phyloP scores from a whole-genome alignment of 2,329 filamentous ascomycete species.

The Dothiorella sarmentorum region DNA sequence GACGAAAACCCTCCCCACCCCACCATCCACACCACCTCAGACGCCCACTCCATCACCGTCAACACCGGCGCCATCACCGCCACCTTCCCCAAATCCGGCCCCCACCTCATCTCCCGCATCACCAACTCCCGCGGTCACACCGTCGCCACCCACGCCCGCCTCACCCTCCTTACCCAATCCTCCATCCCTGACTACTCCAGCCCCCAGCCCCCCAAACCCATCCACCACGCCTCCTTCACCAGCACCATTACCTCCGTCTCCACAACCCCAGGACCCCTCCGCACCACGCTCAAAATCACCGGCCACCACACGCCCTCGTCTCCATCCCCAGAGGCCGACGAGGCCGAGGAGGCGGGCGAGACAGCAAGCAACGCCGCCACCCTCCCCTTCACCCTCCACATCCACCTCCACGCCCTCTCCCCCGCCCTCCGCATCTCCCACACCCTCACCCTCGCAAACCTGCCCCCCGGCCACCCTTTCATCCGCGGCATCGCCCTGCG shows the following conservation, averaged over 20 bases:
- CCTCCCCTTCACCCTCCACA: constrained; percentile 3
- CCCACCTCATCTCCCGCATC: constrained; percentile 30
- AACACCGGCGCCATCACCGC: constrained; percentile 33
- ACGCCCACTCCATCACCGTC: constrained; percentile 27
- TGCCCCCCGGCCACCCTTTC: constrained; percentile 49
- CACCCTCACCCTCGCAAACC: constrained; percentile 48
- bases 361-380: no score
- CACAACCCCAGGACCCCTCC: neutral
- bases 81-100: constrained; percentile 34
- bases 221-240: neutral
- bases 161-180: constrained; percentile 54
- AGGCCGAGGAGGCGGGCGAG: no score
- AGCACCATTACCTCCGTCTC: constrained; percentile 1
- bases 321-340: constrained; percentile 29
- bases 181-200: constrained; percentile 38
- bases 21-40: constrained; percentile 21
- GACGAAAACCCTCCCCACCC: neutral
- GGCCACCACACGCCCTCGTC: neutral
- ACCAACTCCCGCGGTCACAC: no score
- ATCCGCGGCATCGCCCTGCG: constrained; percentile 54
- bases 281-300: neutral
- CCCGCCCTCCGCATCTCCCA: constrained; percentile 29
- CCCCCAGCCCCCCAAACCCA: neutral
- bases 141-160: constrained; percentile 36
- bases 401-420: neutral